Evolutionary conservation across 2,329 filamentous ascomycete species (phyloP).

Genomic region (Ascochyta pisi): DNA sequence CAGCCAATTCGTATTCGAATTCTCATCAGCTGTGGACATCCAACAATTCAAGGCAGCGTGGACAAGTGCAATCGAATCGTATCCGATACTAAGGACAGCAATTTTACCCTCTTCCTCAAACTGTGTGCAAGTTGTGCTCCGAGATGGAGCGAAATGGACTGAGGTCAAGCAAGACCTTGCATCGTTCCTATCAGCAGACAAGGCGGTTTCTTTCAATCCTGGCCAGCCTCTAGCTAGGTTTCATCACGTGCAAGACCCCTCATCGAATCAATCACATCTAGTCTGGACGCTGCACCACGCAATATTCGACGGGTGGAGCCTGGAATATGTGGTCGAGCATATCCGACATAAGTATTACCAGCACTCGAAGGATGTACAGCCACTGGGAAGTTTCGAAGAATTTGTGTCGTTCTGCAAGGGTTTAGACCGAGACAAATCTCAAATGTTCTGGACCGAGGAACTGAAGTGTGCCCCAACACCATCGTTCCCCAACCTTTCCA

Average conservation of each 20-base stretch:
- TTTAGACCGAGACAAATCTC: not conserved
- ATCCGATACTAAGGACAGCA: conserved; percentile 7
- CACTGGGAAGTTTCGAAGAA: not conserved
- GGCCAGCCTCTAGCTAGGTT: not conserved
- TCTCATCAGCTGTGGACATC: not conserved
- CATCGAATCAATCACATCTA: not conserved
- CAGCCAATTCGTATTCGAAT: not conserved
- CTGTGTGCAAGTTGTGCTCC: conserved; percentile 4
- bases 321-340: not conserved
- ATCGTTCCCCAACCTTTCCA: not conserved
- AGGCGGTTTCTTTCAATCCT: not conserved
- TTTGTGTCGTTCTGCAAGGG: not conserved
- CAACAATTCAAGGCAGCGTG: conserved; percentile 5
- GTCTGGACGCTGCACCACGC: conserved; percentile 6
- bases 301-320: conserved; percentile 4
- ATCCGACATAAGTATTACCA: not conserved
- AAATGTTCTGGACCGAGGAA: not conserved
- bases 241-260: not conserved
- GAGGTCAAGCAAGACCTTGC: not conserved
- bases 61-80: not conserved
- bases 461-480: not conserved
- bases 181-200: not conserved
- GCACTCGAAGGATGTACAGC: not conserved
- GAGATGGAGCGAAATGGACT: not conserved
- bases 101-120: not conserved